Percentiles rank a stretch among this genome's conserved stretches.
Evolutionary conservation across 305 asterid genomes (phyloP).

Genomic region (Fraxinus xanthoxyloides): DNA sequence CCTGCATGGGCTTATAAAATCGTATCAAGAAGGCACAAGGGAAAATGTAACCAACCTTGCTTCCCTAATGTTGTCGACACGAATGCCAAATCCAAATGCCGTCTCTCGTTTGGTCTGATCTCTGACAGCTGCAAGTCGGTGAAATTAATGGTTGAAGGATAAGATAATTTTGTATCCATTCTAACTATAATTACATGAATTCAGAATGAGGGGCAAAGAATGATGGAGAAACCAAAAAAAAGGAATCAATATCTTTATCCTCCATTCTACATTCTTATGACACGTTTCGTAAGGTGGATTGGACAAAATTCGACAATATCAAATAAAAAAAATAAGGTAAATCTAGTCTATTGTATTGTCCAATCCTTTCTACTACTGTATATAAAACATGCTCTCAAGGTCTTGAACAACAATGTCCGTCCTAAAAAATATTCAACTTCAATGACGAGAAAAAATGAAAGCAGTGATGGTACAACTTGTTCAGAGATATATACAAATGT

Average conservation of each 20-base stretch:
- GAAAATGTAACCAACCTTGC: constrained; percentile 58
- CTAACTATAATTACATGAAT: not conserved
- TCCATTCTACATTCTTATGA: not conserved
- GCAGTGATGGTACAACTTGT: not conserved
- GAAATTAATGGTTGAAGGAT: not conserved
- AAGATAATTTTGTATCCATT: not conserved
- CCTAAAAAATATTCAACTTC: not conserved
- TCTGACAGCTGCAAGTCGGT: constrained; percentile 56
- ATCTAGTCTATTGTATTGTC: not conserved
- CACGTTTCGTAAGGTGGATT: not conserved
- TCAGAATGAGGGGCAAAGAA: not conserved
- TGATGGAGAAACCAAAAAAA: not conserved
- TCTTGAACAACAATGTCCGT: not conserved
- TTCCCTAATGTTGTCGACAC: constrained; percentile 72
- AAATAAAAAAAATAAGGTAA: not conserved
- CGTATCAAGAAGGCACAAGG: not conserved
- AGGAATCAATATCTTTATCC: not conserved
- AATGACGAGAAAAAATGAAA: not conserved
- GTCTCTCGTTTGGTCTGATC: constrained; percentile 64
- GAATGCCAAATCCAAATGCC: constrained; percentile 66
- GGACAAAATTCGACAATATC: not conserved
- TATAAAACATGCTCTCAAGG: not conserved
- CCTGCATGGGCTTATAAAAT: not conserved
- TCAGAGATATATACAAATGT: not conserved
- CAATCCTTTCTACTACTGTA: not conserved